These are phyloP conservation scores for Diaporthe vexans DNA, from an alignment of 2,329 filamentous ascomycete genomes.

Conservation along the genomic window DNA sequence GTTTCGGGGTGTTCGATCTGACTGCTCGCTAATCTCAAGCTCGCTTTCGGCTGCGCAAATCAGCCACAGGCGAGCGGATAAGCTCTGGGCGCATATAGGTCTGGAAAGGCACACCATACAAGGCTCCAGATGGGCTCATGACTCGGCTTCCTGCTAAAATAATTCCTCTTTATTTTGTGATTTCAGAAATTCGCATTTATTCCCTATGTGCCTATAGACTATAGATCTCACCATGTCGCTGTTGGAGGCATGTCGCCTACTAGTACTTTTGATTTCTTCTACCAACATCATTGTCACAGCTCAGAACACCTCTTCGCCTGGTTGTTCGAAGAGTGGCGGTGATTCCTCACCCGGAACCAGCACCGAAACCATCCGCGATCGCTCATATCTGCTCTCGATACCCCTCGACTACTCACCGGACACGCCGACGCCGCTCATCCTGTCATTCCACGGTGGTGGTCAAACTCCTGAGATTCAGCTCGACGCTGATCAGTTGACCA, in stretches of 20 bases:
- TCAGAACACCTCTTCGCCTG: neutral
- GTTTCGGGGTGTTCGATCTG: neutral
- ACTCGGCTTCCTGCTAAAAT: neutral
- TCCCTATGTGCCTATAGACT: neutral
- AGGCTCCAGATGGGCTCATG: neutral
- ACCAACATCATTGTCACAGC: neutral
- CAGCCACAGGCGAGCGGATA: neutral
- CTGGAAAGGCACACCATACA: neutral
- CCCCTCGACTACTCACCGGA: neutral
- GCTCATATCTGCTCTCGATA: conserved; percentile 19
- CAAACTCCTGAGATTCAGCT: conserved; percentile 14
- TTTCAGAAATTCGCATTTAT: neutral
- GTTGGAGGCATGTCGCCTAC: neutral
- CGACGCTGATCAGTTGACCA: neutral
- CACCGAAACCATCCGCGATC: neutral
- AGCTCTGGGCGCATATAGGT: neutral
- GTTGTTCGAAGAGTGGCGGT: neutral
- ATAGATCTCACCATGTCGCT: conserved; percentile 1
- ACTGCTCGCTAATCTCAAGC: neutral
- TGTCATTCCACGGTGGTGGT: conserved; percentile 17
- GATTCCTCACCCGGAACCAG: neutral
- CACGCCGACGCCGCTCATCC: conserved; percentile 1
- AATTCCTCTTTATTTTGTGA: neutral
- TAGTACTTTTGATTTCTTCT: neutral
- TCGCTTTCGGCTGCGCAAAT: neutral